Conservation (phyloP, 169 alveolate genomes). For the Ophryocystis elektroscirrha region DNA sequence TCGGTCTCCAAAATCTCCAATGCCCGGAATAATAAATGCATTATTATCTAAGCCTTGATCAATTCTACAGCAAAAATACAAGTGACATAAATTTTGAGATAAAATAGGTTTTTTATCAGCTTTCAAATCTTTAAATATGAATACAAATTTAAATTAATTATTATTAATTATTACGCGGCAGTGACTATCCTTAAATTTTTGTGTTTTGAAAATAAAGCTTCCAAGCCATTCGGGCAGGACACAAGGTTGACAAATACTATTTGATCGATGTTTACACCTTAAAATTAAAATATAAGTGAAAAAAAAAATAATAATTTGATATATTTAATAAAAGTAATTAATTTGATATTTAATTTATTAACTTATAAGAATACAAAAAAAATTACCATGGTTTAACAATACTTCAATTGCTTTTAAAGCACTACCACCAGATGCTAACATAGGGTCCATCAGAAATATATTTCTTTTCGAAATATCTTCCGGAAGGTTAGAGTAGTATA, state of each 20-base stretch:
- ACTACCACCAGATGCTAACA: constrained; percentile 62
- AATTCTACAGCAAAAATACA: constrained; percentile 14
- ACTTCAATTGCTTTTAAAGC: constrained; percentile 30
- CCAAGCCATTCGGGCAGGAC: constrained; percentile 43
- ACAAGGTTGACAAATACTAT: constrained; percentile 43
- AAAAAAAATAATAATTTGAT: not conserved
- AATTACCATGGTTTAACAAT: constrained; percentile 28
- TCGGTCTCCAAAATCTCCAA: constrained; percentile 59
- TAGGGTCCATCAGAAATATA: constrained; percentile 52
- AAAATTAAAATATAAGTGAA: not conserved
- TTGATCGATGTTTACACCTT: constrained; percentile 17
- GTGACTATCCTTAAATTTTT: constrained; percentile 37
- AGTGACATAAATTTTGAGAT: too few relatives aligned
- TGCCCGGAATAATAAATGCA: constrained; percentile 42
- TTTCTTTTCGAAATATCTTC: constrained; percentile 23
- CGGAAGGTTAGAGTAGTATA: constrained; percentile 34
- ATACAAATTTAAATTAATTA: too few relatives aligned
- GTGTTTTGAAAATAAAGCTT: constrained; percentile 10
- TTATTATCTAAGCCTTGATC: constrained; percentile 33
- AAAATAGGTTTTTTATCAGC: too few relatives aligned
- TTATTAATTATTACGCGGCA: too few relatives aligned
- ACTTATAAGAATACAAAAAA: not conserved
- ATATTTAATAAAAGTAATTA: not conserved
- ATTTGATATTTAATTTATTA: not conserved
- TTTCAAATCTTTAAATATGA: too few relatives aligned